Evolutionary conservation across 139 green algal genomes (phyloP).

Genomic region (Tetratostichococcus sp.): DNA sequence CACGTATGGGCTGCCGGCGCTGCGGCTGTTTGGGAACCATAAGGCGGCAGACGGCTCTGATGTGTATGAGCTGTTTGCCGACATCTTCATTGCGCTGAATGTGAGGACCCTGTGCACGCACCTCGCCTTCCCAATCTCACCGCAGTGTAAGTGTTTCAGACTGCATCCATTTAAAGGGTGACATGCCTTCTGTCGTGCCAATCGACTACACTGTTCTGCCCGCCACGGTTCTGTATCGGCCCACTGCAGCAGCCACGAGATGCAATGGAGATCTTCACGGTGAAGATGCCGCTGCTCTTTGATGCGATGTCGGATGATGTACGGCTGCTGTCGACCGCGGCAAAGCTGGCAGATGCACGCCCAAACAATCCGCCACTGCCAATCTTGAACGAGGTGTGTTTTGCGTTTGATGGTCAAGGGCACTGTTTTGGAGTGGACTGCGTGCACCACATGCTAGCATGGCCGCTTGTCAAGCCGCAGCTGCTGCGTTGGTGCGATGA

Average conservation of each 20-base stretch:
- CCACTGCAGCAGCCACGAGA: conserved; percentile 70
- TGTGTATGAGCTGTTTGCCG: conserved; percentile 71
- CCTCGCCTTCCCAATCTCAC: too few species aligned
- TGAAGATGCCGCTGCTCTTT: conserved; percentile 53
- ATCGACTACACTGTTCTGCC: too few species aligned
- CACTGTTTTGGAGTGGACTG: too few species aligned
- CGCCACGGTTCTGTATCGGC: too few species aligned
- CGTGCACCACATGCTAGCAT: too few species aligned
- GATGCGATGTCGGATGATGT: conserved; percentile 38
- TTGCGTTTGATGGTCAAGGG: too few species aligned
- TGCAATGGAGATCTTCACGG: conserved; percentile 81
- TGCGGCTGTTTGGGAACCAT: conserved; percentile 17
- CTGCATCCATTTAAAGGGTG: too few species aligned
- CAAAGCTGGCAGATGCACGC: conserved; percentile 21
- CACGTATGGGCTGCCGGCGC: conserved; percentile 20
- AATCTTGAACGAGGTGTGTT: too few species aligned
- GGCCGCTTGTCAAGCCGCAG: too few species aligned
- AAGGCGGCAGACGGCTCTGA: conserved; percentile 23
- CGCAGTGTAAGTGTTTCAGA: too few species aligned
- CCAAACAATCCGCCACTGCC: not conserved
- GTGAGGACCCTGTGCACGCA: conserved; percentile 10
- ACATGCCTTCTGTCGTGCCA: too few species aligned
- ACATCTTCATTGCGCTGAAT: conserved; percentile 74
- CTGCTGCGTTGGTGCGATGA: too few species aligned
- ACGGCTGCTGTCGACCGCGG: conserved; percentile 40